A percentile compares a stretch with the other conserved stretches of the same genome.
phyloP scores from a whole-genome alignment of 1,284 basidiomycete species.

The Mycena sp. region DNA sequence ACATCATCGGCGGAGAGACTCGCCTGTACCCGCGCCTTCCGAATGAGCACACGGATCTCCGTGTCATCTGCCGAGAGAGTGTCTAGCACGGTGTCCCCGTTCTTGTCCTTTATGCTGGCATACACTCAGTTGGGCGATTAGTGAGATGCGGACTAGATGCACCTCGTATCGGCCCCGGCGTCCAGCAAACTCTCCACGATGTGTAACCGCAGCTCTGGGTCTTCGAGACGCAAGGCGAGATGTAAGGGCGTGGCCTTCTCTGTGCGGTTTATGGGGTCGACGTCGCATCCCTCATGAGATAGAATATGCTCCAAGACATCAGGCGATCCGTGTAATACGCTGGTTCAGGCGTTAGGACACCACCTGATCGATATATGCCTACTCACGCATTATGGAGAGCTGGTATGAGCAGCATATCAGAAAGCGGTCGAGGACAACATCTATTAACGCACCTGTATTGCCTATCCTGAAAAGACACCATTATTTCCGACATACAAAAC shows the following conservation, averaged over 20 bases:
- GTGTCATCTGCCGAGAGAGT: conserved; percentile 61
- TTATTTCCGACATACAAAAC: conserved; percentile 17
- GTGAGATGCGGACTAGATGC: conserved; percentile 36
- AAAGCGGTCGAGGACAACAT: not conserved
- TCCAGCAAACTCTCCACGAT: conserved; percentile 76
- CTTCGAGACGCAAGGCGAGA: conserved; percentile 73
- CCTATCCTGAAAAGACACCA: conserved; percentile 59
- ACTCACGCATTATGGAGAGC: conserved; percentile 86
- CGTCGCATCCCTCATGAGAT: conserved; percentile 81
- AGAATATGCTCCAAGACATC: conserved; percentile 80
- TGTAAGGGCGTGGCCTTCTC: conserved; percentile 87
- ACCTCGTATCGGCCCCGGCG: conserved; percentile 81
- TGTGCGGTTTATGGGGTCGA: conserved; percentile 81
- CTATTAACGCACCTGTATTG: conserved; percentile 65
- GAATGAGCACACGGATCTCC: conserved; percentile 56
- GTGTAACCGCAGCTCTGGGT: conserved; percentile 63
- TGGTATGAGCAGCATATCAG: conserved; percentile 39
- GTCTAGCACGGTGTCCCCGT: conserved; percentile 68
- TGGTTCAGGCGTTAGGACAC: conserved; percentile 33
- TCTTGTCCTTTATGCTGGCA: conserved; percentile 77
- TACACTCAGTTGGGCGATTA: not conserved
- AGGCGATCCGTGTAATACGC: conserved; percentile 65
- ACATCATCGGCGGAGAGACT: conserved; percentile 53
- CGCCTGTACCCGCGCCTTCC: conserved; percentile 58
- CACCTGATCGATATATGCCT: not conserved